Evolutionary conservation across 768 basidiomycete species (phyloP).

Genomic region (Pleurotus sapidus): DNA sequence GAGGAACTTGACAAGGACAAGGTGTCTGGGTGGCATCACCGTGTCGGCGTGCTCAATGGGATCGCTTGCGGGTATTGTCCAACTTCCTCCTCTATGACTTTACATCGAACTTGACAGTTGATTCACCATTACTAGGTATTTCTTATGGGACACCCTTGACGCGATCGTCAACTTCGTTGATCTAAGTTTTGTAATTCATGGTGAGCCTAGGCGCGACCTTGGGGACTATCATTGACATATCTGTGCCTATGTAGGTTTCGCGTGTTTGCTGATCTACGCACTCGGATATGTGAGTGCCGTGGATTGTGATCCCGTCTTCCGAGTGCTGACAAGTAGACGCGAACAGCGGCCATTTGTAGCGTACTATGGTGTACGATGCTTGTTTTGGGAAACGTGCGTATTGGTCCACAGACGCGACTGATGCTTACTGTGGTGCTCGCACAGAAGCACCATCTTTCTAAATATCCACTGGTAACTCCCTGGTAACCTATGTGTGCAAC

Average conservation of each 20-base stretch:
- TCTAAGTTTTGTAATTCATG: conserved; percentile 77
- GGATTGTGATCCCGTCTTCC: too few relatives aligned
- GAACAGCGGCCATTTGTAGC: conserved; percentile 68
- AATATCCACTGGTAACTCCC: conserved; percentile 77
- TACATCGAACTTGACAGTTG: not conserved
- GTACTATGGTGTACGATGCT: conserved; percentile 74
- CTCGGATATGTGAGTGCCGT: conserved; percentile 58
- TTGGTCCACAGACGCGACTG: too few relatives aligned
- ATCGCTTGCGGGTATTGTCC: conserved; percentile 61
- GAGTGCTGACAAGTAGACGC: too few relatives aligned
- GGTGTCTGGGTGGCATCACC: conserved; percentile 72
- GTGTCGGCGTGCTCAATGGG: conserved; percentile 56
- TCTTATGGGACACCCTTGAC: conserved; percentile 83
- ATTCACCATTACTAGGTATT: conserved; percentile 44
- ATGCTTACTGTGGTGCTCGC: too few relatives aligned
- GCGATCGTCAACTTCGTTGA: conserved; percentile 66
- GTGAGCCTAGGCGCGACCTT: conserved; percentile 26
- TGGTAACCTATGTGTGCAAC: not conserved
- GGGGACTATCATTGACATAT: not conserved
- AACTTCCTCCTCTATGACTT: not conserved
- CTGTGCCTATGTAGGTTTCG: conserved; percentile 37
- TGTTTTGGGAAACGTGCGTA: conserved; percentile 78
- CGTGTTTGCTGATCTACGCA: conserved; percentile 63
- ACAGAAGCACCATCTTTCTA: conserved; percentile 80
- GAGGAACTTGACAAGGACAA: conserved; percentile 53